Base-by-base conservation (phyloP, 768 basidiomycete species). In the Suillus luteus region DNA sequence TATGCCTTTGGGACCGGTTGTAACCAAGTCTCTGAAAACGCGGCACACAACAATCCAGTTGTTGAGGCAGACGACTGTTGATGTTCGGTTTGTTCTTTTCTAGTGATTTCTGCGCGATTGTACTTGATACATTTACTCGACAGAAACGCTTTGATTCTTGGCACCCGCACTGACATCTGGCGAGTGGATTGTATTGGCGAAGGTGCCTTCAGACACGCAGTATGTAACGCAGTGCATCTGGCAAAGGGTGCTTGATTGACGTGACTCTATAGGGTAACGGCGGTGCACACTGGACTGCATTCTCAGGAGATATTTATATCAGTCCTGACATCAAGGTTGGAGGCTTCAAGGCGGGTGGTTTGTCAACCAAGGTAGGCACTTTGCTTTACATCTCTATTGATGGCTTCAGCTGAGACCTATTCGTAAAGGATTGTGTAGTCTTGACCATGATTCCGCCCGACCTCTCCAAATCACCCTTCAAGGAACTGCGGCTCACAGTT, bases 91-190 rank as follows among this genome's bases (percentile, higher is more conserved):
- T 55, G 80, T 31, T 4, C 63, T 24, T 10, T 55, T 2, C 5
- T 10, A 27, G 6, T 10, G 15, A 40, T 41, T 1, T 27, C 11
- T 10, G 55, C 41, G 24, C 12, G 40, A 31, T 1, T 48, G 40
- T 67, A 17, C 65, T 62, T 48, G 46, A 35, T 52, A 35, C 41
- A 15, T 52, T 46, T n/a, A 37, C 10, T 51, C 58, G 52, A 22
- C 65, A 88, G 86, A 48, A 85, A 86, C 67, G 69, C 78, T 2
- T 64, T 80, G 19, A 68, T 83, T 19, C 68, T 79, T 10, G 83
- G 82, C 1, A 82, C 83, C n/a, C 89, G 86, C 72, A 82, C 87
- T 2, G 86, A 90, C 66, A 91, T 91, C 27, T 91, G 89, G 88
- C 78, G 83, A 62, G 81, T 85, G 1, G 86, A 87, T 65, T 79